Percentiles rank a stretch among this genome's conserved stretches.
Conservation (phyloP, 2,329 filamentous ascomycete genomes). For the Neofusicoccum sp. region DNA sequence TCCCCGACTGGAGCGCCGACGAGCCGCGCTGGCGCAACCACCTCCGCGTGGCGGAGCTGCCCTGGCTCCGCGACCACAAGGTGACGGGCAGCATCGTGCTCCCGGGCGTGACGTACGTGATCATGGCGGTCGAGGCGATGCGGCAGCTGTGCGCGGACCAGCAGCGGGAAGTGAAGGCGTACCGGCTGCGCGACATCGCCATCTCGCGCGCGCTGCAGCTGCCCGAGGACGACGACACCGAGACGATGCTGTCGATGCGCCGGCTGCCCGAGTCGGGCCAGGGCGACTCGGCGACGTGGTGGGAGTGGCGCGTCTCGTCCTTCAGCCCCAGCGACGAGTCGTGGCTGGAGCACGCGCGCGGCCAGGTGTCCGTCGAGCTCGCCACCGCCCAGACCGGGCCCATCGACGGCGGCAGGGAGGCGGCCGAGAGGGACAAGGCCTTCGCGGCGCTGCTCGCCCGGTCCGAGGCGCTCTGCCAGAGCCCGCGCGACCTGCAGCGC, state of each 20-base stretch:
- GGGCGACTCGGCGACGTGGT: not conserved
- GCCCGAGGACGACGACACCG: not conserved
- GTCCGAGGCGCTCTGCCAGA: not conserved
- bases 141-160: not conserved
- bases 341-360: not conserved
- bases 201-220: not conserved
- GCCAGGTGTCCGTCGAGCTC: not conserved
- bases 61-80: slow-evolving; percentile 27
- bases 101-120: not conserved
- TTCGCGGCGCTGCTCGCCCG: not conserved
- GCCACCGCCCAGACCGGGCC: not conserved
- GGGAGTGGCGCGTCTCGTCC: not conserved
- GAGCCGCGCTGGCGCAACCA: slow-evolving; percentile 31
- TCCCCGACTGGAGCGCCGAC: slow-evolving; percentile 23
- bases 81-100: not conserved
- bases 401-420: not conserved
- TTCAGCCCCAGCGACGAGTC: not conserved
- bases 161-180: not conserved
- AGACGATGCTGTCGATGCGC: not conserved
- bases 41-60: slow-evolving; percentile 28
- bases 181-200: not conserved
- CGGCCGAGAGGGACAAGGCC: not conserved
- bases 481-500: not conserved
- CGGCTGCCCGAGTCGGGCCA: not conserved
- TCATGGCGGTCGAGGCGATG: not conserved